These are phyloP conservation scores for Aegilops longissima DNA, from an alignment of 176 grass and related monocot genomes.

Conservation along the genomic window DNA sequence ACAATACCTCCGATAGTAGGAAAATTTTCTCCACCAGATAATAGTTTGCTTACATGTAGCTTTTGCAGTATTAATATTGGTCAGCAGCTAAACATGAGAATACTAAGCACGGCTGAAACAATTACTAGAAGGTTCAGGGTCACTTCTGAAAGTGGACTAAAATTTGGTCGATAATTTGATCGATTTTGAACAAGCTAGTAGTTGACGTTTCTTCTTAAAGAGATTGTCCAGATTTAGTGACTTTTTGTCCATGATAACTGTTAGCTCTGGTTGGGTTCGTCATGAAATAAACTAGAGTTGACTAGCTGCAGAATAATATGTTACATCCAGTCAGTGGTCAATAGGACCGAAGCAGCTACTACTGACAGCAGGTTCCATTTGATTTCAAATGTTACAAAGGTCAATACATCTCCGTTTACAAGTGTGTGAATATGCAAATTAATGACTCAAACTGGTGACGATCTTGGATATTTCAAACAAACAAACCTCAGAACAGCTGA, in stretches of 20 bases:
- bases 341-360: constrained; percentile 4
- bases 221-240: not conserved
- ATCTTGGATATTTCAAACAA: constrained; percentile 36
- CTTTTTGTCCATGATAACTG: not conserved
- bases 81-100: constrained; percentile 3
- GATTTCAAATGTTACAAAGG: constrained; percentile 7
- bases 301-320: not conserved
- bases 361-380: not conserved
- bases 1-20: not conserved
- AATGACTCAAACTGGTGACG: not conserved
- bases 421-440: constrained; percentile 2
- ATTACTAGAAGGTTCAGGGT: not conserved
- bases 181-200: not conserved
- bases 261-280: not conserved
- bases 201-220: not conserved
- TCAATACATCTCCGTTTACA: not conserved
- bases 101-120: not conserved
- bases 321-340: not conserved
- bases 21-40: not conserved
- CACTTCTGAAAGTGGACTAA: not conserved
- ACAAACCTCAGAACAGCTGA: constrained; percentile 82
- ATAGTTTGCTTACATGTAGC: not conserved
- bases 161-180: not conserved
- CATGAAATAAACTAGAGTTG: not conserved
- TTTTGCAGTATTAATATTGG: not conserved